Evolutionary conservation across 495 filamentous ascomycete species (phyloP), one percentile per base, ranked within the genome.

Genomic region (Aspergillus wentii): DNA sequence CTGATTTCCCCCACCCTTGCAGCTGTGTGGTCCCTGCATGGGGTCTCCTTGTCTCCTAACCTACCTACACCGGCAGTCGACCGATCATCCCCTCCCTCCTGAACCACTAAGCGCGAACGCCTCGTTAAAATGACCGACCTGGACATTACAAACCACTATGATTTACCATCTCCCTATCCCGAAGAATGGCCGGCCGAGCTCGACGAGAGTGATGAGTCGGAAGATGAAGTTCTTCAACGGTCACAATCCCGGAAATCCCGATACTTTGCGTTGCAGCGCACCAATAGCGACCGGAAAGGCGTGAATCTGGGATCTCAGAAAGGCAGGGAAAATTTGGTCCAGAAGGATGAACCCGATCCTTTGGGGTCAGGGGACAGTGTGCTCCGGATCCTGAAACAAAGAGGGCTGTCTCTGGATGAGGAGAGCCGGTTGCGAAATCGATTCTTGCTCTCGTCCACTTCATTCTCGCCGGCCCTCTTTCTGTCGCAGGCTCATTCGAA

Each of bases 391-490:
- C 66, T 98, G 23, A 81, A 80, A 51, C 74, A 82, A 40, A 63
- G 79, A 32, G 88, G 90, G 1, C 55, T 96, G 21, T 80, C 82
- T 0, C 69, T 95, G n/a, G 86, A 95, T 46, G 86, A 96, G 45
- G 89, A 97, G 53, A 59, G 76, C 17, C 75, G 79, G 46, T 62
- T 94, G 49, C 80, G 86, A 26, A 95, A 95, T 60, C 82, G 88
- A 33, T 97, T 96, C 66, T 74, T 98, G 20, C 78, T 97, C 4
- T 94, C 88, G 7, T 96, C 90, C 15, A 95, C 91, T 8, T 90
- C 88, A 35, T 98, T 98, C 66, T 92, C 88, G 0, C 92, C 92
- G 10, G 78, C 86, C 4, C 72, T 94, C 2, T 98, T 94, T 54
- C 76, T 98, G 5, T 88, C 89, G 1, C 87, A 96, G 52, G 86